These are phyloP conservation scores for Neurospora africana DNA, from an alignment of 495 filamentous ascomycete species.

Conservation along the genomic window DNA sequence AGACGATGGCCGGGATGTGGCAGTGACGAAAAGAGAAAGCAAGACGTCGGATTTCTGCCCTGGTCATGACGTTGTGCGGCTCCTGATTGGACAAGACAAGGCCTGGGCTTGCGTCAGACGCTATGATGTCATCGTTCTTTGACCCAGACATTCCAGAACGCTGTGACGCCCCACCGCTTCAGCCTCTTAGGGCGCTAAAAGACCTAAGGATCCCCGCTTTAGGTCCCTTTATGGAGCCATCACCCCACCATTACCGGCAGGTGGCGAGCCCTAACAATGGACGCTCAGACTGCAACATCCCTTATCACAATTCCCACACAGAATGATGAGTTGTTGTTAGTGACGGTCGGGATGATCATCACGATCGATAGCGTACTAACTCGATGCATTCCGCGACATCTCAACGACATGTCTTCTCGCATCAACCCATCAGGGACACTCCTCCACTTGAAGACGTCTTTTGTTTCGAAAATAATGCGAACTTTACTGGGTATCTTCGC, in stretches of 20 bases:
- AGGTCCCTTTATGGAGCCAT: not conserved
- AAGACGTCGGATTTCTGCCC: not conserved
- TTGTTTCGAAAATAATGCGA: not conserved
- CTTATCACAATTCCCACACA: accelerated
- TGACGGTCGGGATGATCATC: not conserved
- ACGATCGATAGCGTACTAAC: not conserved
- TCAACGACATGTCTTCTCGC: not conserved
- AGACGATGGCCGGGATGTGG: not conserved
- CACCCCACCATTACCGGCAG: not conserved
- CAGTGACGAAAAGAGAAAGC: not conserved
- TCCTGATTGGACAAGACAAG: not conserved
- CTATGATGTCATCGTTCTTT: not conserved
- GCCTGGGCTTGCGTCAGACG: not conserved
- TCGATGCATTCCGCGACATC: not conserved
- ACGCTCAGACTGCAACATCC: not conserved
- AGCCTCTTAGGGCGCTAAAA: not conserved
- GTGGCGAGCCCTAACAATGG: not conserved
- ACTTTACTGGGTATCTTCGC: not conserved
- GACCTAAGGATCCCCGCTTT: not conserved
- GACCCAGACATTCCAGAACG: not conserved
- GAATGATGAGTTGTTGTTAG: not conserved
- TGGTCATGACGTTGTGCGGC: not conserved
- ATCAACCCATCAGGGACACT: not conserved
- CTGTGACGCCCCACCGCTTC: not conserved
- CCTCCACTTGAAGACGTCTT: not conserved